phyloP scores from a whole-genome alignment of 2,329 filamentous ascomycete species.

The Aspergillus latus region DNA sequence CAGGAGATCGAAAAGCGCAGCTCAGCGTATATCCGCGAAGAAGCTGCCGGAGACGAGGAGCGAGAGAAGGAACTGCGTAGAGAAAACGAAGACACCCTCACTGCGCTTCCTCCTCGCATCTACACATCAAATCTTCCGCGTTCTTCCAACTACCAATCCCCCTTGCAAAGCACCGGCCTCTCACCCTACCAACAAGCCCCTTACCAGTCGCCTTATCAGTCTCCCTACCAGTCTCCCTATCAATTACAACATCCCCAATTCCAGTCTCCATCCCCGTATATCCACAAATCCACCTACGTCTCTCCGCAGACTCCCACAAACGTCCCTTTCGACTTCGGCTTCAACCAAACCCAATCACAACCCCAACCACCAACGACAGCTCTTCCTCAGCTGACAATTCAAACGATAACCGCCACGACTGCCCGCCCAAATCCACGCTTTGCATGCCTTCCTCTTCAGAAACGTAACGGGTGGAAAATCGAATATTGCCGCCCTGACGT shows the following conservation, averaged over 20 bases:
- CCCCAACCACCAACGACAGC: background rate
- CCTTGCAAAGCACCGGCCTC: slow-evolving; percentile 13
- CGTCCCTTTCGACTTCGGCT: slow-evolving; percentile 69
- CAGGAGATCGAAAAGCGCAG: slow-evolving; percentile 85
- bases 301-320: slow-evolving; percentile 14
- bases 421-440: slow-evolving; percentile 69
- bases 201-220: slow-evolving; percentile 9
- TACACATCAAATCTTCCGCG: slow-evolving; percentile 11
- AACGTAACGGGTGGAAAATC: slow-evolving; percentile 77
- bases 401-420: slow-evolving; percentile 8
- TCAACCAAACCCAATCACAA: slow-evolving; percentile 58
- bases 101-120: slow-evolving; percentile 64
- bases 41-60: slow-evolving; percentile 76
- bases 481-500: slow-evolving; percentile 91
- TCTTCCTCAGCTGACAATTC: slow-evolving; percentile 2
- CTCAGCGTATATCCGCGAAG: slow-evolving; percentile 77
- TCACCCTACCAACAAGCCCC: slow-evolving; percentile 6
- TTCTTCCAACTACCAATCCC: slow-evolving; percentile 4
- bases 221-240: slow-evolving; percentile 5
- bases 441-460: slow-evolving; percentile 65
- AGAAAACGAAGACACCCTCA: slow-evolving; percentile 82
- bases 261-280: slow-evolving; percentile 1
- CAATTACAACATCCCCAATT: slow-evolving; percentile 1
- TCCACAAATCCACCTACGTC: background rate
- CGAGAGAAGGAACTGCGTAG: slow-evolving; percentile 74